Conservation (phyloP, 2,329 filamentous ascomycete genomes). For the Fusarium sambucinum region DNA sequence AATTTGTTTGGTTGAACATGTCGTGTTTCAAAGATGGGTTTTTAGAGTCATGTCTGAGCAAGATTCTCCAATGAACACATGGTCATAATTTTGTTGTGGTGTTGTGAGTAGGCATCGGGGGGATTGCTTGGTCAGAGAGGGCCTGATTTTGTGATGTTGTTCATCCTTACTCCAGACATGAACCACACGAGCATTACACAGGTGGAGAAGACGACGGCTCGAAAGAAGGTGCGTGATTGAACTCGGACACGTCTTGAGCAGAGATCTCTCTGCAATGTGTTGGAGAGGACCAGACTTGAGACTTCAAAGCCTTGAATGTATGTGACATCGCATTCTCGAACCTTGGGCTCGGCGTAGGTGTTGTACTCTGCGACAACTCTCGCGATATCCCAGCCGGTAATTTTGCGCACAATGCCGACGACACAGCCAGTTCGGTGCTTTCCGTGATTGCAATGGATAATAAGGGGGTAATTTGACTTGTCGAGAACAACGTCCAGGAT, state of each 20-base stretch:
- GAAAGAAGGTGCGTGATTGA: slow-evolving; percentile 56
- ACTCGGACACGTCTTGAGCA: slow-evolving; percentile 37
- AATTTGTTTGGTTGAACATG: slow-evolving; percentile 15
- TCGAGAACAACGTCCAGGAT: slow-evolving; percentile 80
- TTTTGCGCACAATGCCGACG: slow-evolving; percentile 81
- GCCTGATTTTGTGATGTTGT: slow-evolving; percentile 25
- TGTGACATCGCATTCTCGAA: slow-evolving; percentile 69
- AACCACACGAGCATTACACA: slow-evolving; percentile 60
- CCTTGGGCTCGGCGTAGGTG: slow-evolving; percentile 71
- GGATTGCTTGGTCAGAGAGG: slow-evolving; percentile 18
- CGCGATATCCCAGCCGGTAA: slow-evolving; percentile 74
- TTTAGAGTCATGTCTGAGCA: slow-evolving; percentile 5
- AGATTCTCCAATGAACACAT: neutral
- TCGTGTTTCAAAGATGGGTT: neutral
- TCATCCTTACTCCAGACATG: slow-evolving; percentile 53
- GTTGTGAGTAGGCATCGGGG: no score
- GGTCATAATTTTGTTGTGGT: slow-evolving; percentile 7
- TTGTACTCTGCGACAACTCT: slow-evolving; percentile 79
- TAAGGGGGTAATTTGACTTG: slow-evolving; percentile 78
- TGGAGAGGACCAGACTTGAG: slow-evolving; percentile 51
- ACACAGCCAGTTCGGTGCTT: slow-evolving; percentile 94
- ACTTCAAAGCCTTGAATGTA: slow-evolving; percentile 67
- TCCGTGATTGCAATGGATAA: slow-evolving; percentile 95
- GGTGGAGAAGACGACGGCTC: slow-evolving; percentile 58
- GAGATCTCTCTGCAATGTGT: slow-evolving; percentile 9